Evolutionary conservation across 495 filamentous ascomycete genomes (phyloP).

Genomic region (Annulohypoxylon stygium): DNA sequence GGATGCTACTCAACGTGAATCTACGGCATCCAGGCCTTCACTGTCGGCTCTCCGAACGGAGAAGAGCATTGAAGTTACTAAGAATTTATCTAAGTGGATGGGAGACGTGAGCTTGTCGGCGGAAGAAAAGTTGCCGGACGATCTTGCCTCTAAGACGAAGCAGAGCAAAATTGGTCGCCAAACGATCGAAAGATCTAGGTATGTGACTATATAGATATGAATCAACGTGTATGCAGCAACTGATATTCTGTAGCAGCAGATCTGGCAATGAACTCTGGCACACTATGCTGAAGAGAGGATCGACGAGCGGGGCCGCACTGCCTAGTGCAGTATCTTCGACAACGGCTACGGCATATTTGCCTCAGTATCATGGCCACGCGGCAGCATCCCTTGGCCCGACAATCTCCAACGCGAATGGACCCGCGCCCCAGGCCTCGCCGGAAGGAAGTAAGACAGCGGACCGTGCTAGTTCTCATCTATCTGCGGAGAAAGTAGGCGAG

Average conservation of each 20-base stretch:
- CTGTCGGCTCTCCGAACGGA: neutral
- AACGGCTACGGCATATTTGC: constrained; percentile 61
- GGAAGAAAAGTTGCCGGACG: constrained; percentile 10
- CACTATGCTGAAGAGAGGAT: constrained; percentile 58
- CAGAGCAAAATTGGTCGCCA: constrained; percentile 21
- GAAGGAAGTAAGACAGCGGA: constrained; percentile 45
- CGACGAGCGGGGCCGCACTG: constrained; percentile 53
- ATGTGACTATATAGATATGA: constrained; percentile 9
- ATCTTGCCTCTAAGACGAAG: constrained; percentile 11
- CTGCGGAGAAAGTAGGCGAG: constrained; percentile 57
- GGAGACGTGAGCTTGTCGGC: constrained; percentile 17
- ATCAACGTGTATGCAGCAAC: neutral
- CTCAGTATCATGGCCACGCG: constrained; percentile 60
- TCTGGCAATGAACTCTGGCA: constrained; percentile 56
- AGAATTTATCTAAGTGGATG: constrained; percentile 11
- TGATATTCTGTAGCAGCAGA: constrained; percentile 43
- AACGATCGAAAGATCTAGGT: constrained; percentile 50
- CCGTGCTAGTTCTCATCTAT: constrained; percentile 40
- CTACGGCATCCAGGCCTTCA: neutral
- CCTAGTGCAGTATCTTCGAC: constrained; percentile 60
- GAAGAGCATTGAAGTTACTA: neutral
- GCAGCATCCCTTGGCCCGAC: constrained; percentile 60
- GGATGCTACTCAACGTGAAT: constrained; percentile 21
- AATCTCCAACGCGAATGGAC: constrained; percentile 49
- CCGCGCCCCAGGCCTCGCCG: constrained; percentile 42